Evolutionary conservation across 495 filamentous ascomycete genomes (phyloP).

Genomic region (Aspergillus bertholletiae): DNA sequence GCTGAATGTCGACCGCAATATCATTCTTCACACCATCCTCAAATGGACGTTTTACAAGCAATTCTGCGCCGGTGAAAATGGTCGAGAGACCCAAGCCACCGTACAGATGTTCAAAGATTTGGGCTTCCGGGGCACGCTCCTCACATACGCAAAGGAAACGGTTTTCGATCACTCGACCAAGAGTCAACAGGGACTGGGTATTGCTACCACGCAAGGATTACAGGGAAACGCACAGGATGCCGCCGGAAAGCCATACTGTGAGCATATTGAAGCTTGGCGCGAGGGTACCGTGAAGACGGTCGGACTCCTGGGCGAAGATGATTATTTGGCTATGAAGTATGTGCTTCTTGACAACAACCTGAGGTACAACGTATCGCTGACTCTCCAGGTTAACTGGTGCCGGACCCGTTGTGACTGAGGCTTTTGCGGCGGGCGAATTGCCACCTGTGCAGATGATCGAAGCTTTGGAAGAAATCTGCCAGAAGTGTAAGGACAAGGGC

Average conservation of each 20-base stretch:
- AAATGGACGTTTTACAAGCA: conserved; percentile 47
- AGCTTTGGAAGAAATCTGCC: conserved; percentile 36
- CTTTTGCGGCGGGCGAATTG: conserved; percentile 27
- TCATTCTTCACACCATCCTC: conserved; percentile 33
- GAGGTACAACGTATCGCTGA: background rate
- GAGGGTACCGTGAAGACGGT: conserved; percentile 70
- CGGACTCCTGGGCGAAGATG: conserved; percentile 58
- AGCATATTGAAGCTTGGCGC: conserved; percentile 66
- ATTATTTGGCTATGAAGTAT: conserved; percentile 80
- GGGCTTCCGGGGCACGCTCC: conserved; percentile 43
- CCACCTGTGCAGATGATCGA: conserved; percentile 34
- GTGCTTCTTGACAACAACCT: conserved; percentile 9
- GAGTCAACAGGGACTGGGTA: conserved; percentile 22
- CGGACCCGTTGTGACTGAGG: conserved; percentile 23
- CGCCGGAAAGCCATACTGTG: conserved; percentile 17
- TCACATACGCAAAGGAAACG: conserved; percentile 45
- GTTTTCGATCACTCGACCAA: conserved; percentile 35
- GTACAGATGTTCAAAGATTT: conserved; percentile 34
- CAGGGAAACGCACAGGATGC: no score
- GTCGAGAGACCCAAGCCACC: conserved; percentile 27
- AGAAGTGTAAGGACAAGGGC: conserved; percentile 44
- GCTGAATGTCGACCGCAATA: conserved; percentile 41
- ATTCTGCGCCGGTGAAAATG: conserved; percentile 45
- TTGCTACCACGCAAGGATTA: no score
- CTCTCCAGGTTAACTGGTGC: conserved; percentile 29